These are phyloP conservation scores for Lentinula sp. DNA, from an alignment of 768 basidiomycete species.

Conservation along the genomic window DNA sequence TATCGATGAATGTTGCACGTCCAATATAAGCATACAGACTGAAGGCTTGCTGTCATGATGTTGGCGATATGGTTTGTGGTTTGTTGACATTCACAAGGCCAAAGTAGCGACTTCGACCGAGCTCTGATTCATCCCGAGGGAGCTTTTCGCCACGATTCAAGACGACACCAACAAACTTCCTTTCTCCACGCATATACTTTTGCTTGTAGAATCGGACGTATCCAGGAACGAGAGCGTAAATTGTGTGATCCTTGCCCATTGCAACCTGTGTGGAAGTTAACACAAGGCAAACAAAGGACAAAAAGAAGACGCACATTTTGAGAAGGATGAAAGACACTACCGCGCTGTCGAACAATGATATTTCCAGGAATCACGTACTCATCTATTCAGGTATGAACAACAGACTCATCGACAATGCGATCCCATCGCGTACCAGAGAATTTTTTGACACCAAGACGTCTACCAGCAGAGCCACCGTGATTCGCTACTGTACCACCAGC, in stretches of 20 bases:
- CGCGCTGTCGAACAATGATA: slow-evolving; percentile 94
- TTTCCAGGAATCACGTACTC: slow-evolving; percentile 91
- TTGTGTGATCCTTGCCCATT: slow-evolving; percentile 91
- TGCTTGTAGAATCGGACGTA: slow-evolving; percentile 92
- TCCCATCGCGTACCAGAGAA: slow-evolving; percentile 67
- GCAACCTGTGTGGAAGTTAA: slow-evolving; percentile 52
- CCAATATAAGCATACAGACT: too few relatives aligned
- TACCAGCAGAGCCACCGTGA: slow-evolving; percentile 88
- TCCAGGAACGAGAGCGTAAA: slow-evolving; percentile 86
- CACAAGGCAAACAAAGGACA: not conserved
- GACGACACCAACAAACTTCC: slow-evolving; percentile 82
- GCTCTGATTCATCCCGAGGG: slow-evolving; percentile 68
- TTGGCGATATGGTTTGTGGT: not conserved
- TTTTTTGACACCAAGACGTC: slow-evolving; percentile 92
- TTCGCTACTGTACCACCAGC: slow-evolving; percentile 94
- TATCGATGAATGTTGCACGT: too few relatives aligned
- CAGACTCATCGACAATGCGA: slow-evolving; percentile 1
- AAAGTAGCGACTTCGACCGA: slow-evolving; percentile 84
- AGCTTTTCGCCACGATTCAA: slow-evolving; percentile 77
- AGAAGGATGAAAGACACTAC: slow-evolving; percentile 88
- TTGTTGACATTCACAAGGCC: slow-evolving; percentile 63
- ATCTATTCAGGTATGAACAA: slow-evolving; percentile 41
- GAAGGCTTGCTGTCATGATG: not conserved
- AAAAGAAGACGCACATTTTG: slow-evolving; percentile 63
- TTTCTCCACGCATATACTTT: slow-evolving; percentile 66